phyloP scores from a whole-genome alignment of 257 asterid species.

The Nicotiana benthamiana region DNA sequence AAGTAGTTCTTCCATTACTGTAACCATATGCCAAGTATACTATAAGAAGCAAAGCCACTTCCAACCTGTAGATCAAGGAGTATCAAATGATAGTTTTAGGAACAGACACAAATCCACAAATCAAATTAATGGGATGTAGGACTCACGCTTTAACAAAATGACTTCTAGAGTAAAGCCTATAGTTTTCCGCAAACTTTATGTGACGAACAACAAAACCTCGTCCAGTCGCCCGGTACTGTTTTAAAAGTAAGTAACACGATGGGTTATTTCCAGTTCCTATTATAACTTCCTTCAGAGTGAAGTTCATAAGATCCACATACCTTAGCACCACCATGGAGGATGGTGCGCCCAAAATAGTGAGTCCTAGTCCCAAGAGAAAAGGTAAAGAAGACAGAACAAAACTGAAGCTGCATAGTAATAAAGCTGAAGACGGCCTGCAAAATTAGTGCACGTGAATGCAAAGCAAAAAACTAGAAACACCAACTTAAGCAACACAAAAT shows the following conservation, averaged over 20 bases:
- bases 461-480: neutral
- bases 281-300: neutral
- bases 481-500: neutral
- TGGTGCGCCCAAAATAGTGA: slow-evolving; percentile 96
- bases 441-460: neutral
- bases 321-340: slow-evolving; percentile 99
- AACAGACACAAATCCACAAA: neutral
- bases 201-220: slow-evolving; percentile 97
- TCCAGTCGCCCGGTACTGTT: slow-evolving; percentile 95
- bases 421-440: slow-evolving; percentile 94
- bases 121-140: neutral
- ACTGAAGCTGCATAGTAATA: slow-evolving; percentile 98
- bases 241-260: slow-evolving; percentile 15
- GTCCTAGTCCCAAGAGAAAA: slow-evolving; percentile 93
- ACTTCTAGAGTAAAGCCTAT: slow-evolving; percentile 92
- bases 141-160: slow-evolving; percentile 93
- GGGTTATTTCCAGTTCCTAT: slow-evolving; percentile 12
- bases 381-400: slow-evolving; percentile 91
- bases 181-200: slow-evolving; percentile 93
- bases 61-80: slow-evolving; percentile 52
- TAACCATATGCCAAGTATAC: slow-evolving; percentile 87
- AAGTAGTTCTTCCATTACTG: slow-evolving; percentile 53
- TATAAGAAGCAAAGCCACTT: slow-evolving; percentile 84
- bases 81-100: neutral
- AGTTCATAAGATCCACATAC: slow-evolving; percentile 28